Base-by-base conservation (phyloP, 306 rosid species). In the Castanea mollissima region DNA sequence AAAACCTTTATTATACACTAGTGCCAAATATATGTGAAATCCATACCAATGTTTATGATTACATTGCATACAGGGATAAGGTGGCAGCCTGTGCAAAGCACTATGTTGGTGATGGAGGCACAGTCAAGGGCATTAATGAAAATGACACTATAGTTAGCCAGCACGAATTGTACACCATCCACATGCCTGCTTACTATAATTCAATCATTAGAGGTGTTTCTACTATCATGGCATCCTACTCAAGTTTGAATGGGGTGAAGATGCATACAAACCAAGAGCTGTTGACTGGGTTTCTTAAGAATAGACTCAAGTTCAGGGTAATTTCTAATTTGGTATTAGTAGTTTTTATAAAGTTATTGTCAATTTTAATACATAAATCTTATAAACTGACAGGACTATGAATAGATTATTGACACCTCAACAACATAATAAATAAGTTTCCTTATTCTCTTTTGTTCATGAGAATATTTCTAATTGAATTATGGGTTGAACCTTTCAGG, bases 91-190 rank as follows among this genome's bases (percentile, higher is more conserved):
- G 77, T 34, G 77, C 77, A 55, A 73, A 73, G 77, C 77, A 73
- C n/a, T 73, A 18, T 29, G 77, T 73, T 5, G 77, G 77, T 8
- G 77, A 73, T n/a, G 77, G 77, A 32, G 77, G 77, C 52, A 73
- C 77, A 19, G 46, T 55, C 1, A 73, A 34, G 3, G 77, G 77
- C 16, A 55, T 55, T 3, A 73, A 73, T 32, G 77, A 55, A 73
- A 73, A 73, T 5, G 34, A 73, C 77, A 73, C 77, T 15, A 32
- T 55, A 8, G 51, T 55, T 55, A 55, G 3, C 49, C 10, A 32
- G 14, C 11, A 55, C 18, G 57, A 55, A 0, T n/a, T 73, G 29
- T 55, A 55, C 51, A 10, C 18, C 9, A 73, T 73, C 29, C 77
- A 73, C 77, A 73, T 73, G 77, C 65, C 67, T 32, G 77, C 65